Evolutionary conservation across 2,329 filamentous ascomycete genomes (phyloP), one percentile per base, ranked within the genome.

Genomic region (Hypoxylon sp.): DNA sequence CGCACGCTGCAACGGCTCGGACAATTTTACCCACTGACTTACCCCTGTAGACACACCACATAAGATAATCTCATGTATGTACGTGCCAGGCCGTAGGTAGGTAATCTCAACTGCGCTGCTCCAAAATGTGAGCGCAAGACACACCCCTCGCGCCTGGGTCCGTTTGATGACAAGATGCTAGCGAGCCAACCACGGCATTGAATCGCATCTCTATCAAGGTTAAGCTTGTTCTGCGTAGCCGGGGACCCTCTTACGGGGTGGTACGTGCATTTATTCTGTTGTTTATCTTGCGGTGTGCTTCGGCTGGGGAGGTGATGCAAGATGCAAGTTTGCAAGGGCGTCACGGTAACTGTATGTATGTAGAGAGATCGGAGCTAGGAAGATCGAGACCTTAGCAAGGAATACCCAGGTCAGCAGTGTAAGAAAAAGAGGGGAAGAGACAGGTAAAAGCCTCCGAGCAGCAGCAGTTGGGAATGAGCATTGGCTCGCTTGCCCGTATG

Each of bases 1-100:
- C 63, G 48, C 60, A 55, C 56, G 63, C 69, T 72, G 69, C 69
- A 72, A 67, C 69, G 69, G 62, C 69, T 72, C 69, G 69, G 69
- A 72, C 67, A 72, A 70, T 70, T 72, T 71, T 69, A 64, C 63
- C 68, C 66, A 71, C 49, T 69, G 63, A 41, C 60, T 36, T 43
- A 64, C 60, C 66, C 68, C 65, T 64, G 65, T 48, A 62, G 49
- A 55, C 51, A 46, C 23, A 48, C 63, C 50, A 65, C 61, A 60
- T 68, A 68, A 70, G 68, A 68, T 65, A 68, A 70, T 68, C 58
- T 60, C 53, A 58, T 58, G 56, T 66, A 43, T 21, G 38, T 43
- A 21, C 38, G 38, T 43, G 38, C 38, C 53, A 63, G 32, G 59
- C 48, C 34, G 51, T 52, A 49, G 63, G 60, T 61, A 69, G 67